Percentiles rank a stretch among this genome's conserved stretches.
These are phyloP conservation scores for Mycosarcoma maydis DNA, from an alignment of 1,284 basidiomycete species.

Conservation along the genomic window DNA sequence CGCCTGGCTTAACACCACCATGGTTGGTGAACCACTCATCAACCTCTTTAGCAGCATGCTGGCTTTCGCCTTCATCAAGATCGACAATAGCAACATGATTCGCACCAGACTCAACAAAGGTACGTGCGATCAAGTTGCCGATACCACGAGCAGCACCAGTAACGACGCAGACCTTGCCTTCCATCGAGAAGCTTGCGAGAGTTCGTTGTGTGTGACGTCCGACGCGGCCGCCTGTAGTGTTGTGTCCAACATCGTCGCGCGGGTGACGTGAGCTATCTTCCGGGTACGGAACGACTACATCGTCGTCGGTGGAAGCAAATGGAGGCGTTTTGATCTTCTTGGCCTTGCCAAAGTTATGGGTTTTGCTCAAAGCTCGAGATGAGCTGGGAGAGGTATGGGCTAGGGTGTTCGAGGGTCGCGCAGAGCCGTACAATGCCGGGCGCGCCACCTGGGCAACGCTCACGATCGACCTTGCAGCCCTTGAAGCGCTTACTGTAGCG, in stretches of 20 bases:
- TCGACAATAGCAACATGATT: conserved; percentile 84
- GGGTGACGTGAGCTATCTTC: conserved; percentile 43
- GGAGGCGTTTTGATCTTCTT: conserved; percentile 24
- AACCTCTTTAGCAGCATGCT: conserved; percentile 79
- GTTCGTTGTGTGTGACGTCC: conserved; percentile 53
- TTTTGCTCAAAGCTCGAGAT: conserved; percentile 23
- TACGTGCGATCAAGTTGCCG: conserved; percentile 70
- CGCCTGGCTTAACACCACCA: conserved; percentile 73
- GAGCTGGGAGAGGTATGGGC: conserved; percentile 28
- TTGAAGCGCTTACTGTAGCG: conserved; percentile 13
- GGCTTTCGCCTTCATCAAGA: conserved; percentile 78
- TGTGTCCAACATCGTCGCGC: conserved; percentile 53
- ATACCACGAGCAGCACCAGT: conserved; percentile 90
- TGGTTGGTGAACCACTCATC: conserved; percentile 72
- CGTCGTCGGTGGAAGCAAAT: conserved; percentile 37
- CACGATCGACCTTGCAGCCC: conserved; percentile 19
- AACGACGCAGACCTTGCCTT: conserved; percentile 82
- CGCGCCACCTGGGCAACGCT: conserved; percentile 16
- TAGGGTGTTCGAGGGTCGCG: conserved; percentile 11
- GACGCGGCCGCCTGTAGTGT: conserved; percentile 53
- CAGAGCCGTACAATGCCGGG: conserved; percentile 1
- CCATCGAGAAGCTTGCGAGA: conserved; percentile 59
- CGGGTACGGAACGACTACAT: conserved; percentile 36
- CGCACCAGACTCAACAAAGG: conserved; percentile 88
- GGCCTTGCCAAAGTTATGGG: conserved; percentile 28